Evolutionary conservation across 805 yeast genomes (phyloP), one percentile per base, ranked within the genome.

Genomic region (Saturnispora sekii): DNA sequence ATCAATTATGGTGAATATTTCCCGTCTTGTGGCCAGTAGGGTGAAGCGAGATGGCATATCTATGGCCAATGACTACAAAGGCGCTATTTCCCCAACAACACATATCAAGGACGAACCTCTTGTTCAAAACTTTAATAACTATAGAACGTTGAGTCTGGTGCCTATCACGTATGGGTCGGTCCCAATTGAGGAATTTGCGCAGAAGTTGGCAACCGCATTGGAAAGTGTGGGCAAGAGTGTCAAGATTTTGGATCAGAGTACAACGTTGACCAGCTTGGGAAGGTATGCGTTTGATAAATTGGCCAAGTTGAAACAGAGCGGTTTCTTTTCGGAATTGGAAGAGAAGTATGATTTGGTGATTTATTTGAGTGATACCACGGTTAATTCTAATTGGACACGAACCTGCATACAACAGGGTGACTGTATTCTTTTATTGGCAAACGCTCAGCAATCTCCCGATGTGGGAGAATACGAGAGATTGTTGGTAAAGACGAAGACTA

Each of bases 351-450:
- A 90, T 52, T 82, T 87, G n/a, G 83, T 93, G 4, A 77, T 90
- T 2, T 93, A 90, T 57, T 79, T 90, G 10, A 89, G 93, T 21
- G 97, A 93, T 55, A 79, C 96, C 0, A 72, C 84, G 0, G 77
- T 83, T 2, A 79, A 78, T 52, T 84, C 96, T 0, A 73, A 79
- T 15, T 90, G 98, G 98, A 86, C 96, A 0, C 73, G 77, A 8
- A 86, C 96, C 0, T 93, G 97, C 61, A 83, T 90, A 35, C 79
- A 89, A 8, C 97, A 90, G 61, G 97, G 96, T 14, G 97, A 90
- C 62, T 89, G 97, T 66, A 78, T 90, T n/a, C 66, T 93, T 30
- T 66, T 93, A 14, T 62, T 93, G 12, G 97, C 97, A 0, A 89
- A 90, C 65, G 94, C 96, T 0, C 68, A 73, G 7, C 75, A 79